phyloP scores from a whole-genome alignment of 495 filamentous ascomycete genomes.

The Cercophora samala region DNA sequence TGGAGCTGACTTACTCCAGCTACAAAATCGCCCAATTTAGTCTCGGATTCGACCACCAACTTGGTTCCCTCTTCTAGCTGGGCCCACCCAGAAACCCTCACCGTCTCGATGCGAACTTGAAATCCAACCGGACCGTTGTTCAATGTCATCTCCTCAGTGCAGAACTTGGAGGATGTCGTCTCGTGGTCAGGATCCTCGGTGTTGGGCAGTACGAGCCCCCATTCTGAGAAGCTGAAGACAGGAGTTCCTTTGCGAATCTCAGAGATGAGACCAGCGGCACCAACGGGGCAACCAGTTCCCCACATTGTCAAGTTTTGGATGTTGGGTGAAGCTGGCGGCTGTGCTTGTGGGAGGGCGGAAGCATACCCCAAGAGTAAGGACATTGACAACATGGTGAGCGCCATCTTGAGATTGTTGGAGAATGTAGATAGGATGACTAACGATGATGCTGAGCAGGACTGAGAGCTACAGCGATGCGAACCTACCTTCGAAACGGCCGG shows the following conservation, averaged over 20 bases:
- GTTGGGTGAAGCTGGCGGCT: not conserved
- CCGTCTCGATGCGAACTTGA: slow-evolving; percentile 23
- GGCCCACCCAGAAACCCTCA: slow-evolving; percentile 24
- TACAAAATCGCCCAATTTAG: slow-evolving; percentile 16
- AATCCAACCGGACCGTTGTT: slow-evolving; percentile 23
- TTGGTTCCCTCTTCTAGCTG: slow-evolving; percentile 19
- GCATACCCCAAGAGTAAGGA: not conserved
- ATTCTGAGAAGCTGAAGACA: slow-evolving; percentile 27
- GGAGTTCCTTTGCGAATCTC: slow-evolving; percentile 18
- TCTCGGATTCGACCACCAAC: slow-evolving; percentile 19
- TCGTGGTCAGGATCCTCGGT: slow-evolving; percentile 3
- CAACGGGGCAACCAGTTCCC: slow-evolving; percentile 29
- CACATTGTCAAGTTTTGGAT: slow-evolving; percentile 24
- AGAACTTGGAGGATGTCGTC: slow-evolving; percentile 21
- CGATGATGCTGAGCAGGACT: not conserved
- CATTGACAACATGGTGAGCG: not conserved
- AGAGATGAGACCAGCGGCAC: slow-evolving; percentile 20
- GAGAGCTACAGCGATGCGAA: not conserved
- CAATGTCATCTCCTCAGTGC: slow-evolving; percentile 26
- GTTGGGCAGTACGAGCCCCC: slow-evolving; percentile 19
- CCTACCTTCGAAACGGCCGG: not conserved
- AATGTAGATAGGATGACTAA: not conserved
- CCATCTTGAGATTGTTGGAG: not conserved
- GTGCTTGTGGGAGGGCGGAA: not conserved
- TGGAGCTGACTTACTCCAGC: slow-evolving; percentile 21